Evolutionary conservation across 148 eudicot species (phyloP), one percentile per base, ranked within the genome.

Genomic region (Cornus florida): DNA sequence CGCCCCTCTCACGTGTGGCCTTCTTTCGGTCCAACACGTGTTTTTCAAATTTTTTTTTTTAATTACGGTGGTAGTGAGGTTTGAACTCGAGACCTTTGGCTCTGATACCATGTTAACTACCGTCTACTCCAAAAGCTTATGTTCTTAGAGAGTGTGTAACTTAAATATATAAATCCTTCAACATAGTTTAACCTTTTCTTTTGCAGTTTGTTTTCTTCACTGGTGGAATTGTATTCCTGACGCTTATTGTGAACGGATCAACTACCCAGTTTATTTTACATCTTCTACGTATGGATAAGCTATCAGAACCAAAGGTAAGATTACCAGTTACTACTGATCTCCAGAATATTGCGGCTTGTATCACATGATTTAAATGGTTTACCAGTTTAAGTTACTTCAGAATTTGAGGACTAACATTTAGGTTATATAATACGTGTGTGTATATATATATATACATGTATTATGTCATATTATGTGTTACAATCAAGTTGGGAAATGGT

Each of bases 181-280:
- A 28, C 28, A 28, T 28, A 28, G 28, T 48, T 65, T 84, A 39
- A 23, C 13, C 73, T 75, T 71, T 78, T 3, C 80, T 78, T 73
- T 77, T 86, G 91, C 95, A 95, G 99, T 95, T 95, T 86, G 94
- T 95, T 62, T 95, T 93, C 82, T 92, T 93, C 82, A 90, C 99
- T 38, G 99, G 99, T 69, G 99, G 99, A 75, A 89, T 93, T 69
- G 99, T 95, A 74, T 89, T 93, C 78, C 88, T 95, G 33, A 93
- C 99, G 17, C 88, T 95, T 65, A 88, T 92, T 57, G 77, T 95
- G 78, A 95, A 95, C 77, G 99, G 99, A 77, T 95, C 97, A 73
- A 93, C 97, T 76, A 89, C 97, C 67, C 99, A 95, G 80, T 95
- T 93, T 82, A 70, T 92, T 70, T 86, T 95, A 57, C 92, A 76